Evolutionary conservation across 495 filamentous ascomycete genomes (phyloP).

Genomic region (Penicilliopsis zonata): DNA sequence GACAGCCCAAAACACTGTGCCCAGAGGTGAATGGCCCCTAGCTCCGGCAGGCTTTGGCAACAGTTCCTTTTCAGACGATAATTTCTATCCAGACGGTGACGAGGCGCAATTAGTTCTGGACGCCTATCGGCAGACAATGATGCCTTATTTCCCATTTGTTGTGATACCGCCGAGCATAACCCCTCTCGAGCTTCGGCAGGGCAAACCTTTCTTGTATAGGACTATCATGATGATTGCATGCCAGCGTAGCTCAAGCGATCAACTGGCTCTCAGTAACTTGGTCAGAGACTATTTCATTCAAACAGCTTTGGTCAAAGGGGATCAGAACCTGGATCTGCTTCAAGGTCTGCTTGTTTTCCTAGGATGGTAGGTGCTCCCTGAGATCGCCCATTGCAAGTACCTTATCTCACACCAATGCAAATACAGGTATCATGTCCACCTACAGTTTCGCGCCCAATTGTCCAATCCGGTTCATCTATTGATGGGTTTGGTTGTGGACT

Average conservation of each 20-base stretch:
- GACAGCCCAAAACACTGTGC: neutral
- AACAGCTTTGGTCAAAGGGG: slow-evolving; percentile 19
- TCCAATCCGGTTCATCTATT: slow-evolving; percentile 13
- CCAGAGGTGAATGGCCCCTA: neutral
- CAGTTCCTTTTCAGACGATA: no score
- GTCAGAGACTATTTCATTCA: slow-evolving; percentile 15
- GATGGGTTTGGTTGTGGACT: slow-evolving; percentile 14
- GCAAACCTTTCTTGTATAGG: slow-evolving; percentile 23
- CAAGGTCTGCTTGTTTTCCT: slow-evolving; percentile 29
- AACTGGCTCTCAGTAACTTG: slow-evolving; percentile 9
- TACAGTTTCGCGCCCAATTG: slow-evolving; percentile 10
- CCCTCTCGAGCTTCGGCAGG: slow-evolving; percentile 13
- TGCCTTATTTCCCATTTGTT: slow-evolving; percentile 27
- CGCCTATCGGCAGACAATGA: slow-evolving; percentile 7
- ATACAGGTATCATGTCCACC: neutral
- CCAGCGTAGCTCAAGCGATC: slow-evolving; percentile 9
- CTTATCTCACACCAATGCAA: no score
- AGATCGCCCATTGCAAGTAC: no score
- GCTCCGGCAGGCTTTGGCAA: no score
- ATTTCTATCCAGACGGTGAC: neutral
- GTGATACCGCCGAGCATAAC: slow-evolving; percentile 14
- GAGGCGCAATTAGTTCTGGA: slow-evolving; percentile 8
- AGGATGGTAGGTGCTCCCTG: slow-evolving; percentile 24
- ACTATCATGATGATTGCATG: slow-evolving; percentile 25
- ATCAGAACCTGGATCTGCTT: slow-evolving; percentile 24